These are phyloP conservation scores for Claviceps africana DNA, from an alignment of 2,329 filamentous ascomycete species.

Conservation along the genomic window DNA sequence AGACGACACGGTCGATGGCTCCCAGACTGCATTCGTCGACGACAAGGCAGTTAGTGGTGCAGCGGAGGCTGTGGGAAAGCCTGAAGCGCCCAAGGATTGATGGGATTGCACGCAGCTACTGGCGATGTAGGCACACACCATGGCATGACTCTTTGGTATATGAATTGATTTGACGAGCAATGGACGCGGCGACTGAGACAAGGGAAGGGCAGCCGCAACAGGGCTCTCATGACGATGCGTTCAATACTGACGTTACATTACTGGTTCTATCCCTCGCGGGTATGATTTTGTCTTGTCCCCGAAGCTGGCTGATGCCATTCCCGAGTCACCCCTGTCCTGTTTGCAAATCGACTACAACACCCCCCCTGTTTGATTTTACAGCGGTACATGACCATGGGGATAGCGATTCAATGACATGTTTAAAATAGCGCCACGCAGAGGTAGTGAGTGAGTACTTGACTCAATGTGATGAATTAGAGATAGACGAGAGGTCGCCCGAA, in stretches of 20 bases:
- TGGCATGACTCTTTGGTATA: not conserved
- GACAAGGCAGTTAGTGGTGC: conserved; percentile 6
- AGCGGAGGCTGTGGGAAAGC: not conserved
- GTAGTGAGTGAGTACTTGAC: no score
- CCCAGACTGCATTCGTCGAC: conserved; percentile 10
- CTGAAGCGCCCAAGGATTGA: conserved; percentile 8
- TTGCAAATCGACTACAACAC: not conserved
- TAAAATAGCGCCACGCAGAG: no score
- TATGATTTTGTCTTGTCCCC: not conserved
- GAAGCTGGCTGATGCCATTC: not conserved
- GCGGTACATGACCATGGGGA: no score
- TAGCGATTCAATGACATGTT: no score
- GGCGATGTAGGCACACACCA: not conserved
- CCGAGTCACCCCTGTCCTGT: not conserved
- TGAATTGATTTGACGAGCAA: not conserved
- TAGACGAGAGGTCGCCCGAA: no score
- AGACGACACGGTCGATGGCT: conserved; percentile 18
- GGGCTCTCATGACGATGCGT: not conserved
- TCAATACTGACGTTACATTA: not conserved
- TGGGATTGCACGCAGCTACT: not conserved
- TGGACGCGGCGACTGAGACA: not conserved
- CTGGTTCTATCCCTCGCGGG: not conserved
- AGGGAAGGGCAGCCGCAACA: not conserved
- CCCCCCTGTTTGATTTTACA: no score
- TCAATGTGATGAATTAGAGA: no score